Conservation (phyloP, 23 red algal genomes). For the Pyropia yezoensis region DNA sequence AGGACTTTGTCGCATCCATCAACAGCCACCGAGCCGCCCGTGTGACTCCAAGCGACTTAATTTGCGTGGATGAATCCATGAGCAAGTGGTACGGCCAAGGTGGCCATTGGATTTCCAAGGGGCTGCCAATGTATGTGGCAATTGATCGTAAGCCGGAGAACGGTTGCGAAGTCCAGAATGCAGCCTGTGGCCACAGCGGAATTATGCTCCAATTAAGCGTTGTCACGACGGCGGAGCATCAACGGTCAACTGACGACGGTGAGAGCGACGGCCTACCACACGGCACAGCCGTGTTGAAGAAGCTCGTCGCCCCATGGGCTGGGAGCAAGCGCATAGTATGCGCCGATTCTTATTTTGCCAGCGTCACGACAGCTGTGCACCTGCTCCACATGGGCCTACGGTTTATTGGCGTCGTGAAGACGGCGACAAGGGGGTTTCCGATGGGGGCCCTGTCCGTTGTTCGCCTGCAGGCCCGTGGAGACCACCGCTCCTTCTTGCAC, state of each 20-base stretch:
- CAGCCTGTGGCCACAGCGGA: slow-evolving; percentile 3
- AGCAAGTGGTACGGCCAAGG: too few species aligned
- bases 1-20: slow-evolving; percentile 1
- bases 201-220: not conserved
- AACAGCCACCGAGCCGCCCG: not conserved
- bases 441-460: not conserved
- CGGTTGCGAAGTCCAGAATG: not conserved
- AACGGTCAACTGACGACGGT: not conserved
- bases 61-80: slow-evolving; percentile 6
- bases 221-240: not conserved
- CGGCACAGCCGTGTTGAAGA: slow-evolving; percentile 4
- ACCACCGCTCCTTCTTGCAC: not conserved
- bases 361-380: slow-evolving; percentile 3
- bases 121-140: too few species aligned
- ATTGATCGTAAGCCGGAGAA: too few species aligned
- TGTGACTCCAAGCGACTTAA: not conserved
- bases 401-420: slow-evolving; percentile 22
- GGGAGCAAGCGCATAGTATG: slow-evolving; percentile 7
- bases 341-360: slow-evolving; percentile 30
- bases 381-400: not conserved
- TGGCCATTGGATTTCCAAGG: too few species aligned
- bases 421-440: slow-evolving; percentile 1
- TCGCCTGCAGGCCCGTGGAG: not conserved
- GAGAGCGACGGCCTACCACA: too few species aligned
- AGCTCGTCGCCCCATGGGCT: slow-evolving; percentile 17